Percentiles rank a stretch among this genome's conserved stretches.
phyloP scores from a whole-genome alignment of 768 basidiomycete species.

The Lentinus brumalis region DNA sequence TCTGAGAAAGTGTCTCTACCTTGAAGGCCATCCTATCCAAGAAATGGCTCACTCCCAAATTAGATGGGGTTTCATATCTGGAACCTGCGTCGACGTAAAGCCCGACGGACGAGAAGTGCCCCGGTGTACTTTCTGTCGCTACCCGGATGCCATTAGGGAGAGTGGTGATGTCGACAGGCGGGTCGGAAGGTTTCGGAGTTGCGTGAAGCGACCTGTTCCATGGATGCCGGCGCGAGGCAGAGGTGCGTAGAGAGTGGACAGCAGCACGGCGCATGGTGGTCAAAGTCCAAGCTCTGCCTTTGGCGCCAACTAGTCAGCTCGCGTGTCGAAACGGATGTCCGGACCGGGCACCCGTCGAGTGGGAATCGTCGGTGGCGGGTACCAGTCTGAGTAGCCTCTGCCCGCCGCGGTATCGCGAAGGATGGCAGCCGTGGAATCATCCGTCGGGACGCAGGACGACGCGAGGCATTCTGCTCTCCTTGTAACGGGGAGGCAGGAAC shows the following conservation, averaged over 20 bases:
- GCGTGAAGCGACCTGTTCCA: background rate
- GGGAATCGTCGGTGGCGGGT: too few relatives aligned
- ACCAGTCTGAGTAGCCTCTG: too few relatives aligned
- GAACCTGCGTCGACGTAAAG: slow-evolving; percentile 94
- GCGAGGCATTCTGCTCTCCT: too few relatives aligned
- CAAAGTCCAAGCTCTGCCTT: background rate
- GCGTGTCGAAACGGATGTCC: too few relatives aligned
- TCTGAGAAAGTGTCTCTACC: slow-evolving; percentile 44
- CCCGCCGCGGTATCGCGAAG: too few relatives aligned
- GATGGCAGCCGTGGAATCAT: too few relatives aligned
- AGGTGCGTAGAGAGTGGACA: slow-evolving; percentile 8
- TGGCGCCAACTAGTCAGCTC: background rate
- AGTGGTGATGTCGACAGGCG: slow-evolving; percentile 69
- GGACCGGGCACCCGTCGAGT: too few relatives aligned
- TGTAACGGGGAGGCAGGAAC: too few relatives aligned
- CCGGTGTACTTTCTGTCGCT: slow-evolving; percentile 87
- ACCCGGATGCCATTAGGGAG: slow-evolving; percentile 91
- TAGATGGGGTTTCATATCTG: slow-evolving; percentile 76
- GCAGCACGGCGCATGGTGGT: slow-evolving; percentile 28
- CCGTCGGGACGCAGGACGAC: too few relatives aligned
- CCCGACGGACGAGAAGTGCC: slow-evolving; percentile 93
- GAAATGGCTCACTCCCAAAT: slow-evolving; percentile 87
- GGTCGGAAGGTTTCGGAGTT: slow-evolving; percentile 19
- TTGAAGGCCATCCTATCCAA: slow-evolving; percentile 97
- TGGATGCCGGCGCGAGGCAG: slow-evolving; percentile 1